Evolutionary conservation across 2,329 filamentous ascomycete species (phyloP).

Genomic region (Mycosphaerella sp.): DNA sequence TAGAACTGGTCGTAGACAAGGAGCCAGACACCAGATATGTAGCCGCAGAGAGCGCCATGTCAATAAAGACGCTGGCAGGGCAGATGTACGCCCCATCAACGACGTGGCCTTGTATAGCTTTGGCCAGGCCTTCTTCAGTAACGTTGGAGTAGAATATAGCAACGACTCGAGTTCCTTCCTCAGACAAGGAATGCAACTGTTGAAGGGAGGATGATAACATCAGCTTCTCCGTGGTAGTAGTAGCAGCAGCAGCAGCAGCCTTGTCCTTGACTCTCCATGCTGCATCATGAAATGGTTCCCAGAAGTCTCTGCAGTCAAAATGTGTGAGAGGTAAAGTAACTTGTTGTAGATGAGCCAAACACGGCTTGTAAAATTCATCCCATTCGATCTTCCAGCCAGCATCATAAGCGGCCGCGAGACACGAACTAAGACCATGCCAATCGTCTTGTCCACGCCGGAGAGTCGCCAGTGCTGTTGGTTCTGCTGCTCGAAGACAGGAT

Average conservation of each 20-base stretch:
- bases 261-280: neutral
- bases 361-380: slow-evolving; percentile 51
- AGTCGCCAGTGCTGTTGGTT: slow-evolving; percentile 27
- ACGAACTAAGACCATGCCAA: slow-evolving; percentile 48
- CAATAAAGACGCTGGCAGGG: slow-evolving; percentile 18
- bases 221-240: neutral
- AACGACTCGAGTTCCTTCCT: neutral
- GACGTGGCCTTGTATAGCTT: slow-evolving; percentile 27
- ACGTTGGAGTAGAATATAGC: neutral
- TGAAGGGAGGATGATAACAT: neutral
- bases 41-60: slow-evolving; percentile 19
- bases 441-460: slow-evolving; percentile 6
- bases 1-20: too few relatives aligned
- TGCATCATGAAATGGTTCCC: neutral
- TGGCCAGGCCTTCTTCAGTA: neutral
- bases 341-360: slow-evolving; percentile 35
- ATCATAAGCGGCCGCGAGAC: slow-evolving; percentile 47
- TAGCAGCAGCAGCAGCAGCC: too few relatives aligned
- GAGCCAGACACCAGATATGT: neutral
- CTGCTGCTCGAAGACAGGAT: neutral
- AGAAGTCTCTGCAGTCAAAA: slow-evolving; percentile 11
- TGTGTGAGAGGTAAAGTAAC: slow-evolving; percentile 49
- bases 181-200: neutral
- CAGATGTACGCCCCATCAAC: slow-evolving; percentile 20
- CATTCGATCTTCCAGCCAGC: slow-evolving; percentile 54